Base-by-base conservation (phyloP, 2,329 filamentous ascomycete genomes). In the Epichloe scottii region DNA sequence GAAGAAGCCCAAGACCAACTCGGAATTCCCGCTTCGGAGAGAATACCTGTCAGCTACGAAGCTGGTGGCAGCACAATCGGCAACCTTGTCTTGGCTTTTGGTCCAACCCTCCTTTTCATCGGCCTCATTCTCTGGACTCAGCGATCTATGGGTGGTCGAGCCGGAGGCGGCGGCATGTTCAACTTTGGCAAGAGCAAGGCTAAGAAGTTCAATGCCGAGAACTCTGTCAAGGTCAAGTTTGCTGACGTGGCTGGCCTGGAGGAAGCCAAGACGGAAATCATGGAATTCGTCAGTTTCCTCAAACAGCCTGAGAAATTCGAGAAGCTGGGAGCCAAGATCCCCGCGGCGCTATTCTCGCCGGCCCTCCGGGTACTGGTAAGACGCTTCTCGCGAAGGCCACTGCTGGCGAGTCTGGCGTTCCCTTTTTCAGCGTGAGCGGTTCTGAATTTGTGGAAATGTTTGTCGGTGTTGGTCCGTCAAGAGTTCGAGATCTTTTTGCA, bases 401-500 rank as follows among this genome's bases (percentile, higher is more conserved):
- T 10, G 93, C 93, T 48, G 93, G 93, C 65, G 93, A 98, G 72
- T 96, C 93, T 26, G 85, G 87, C 42, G 93, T 98, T 34, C 93
- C 93, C 0, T 98, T 98, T 77, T 98, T 90, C 78, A 95, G 88
- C 62, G 93, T 98, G 60, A 96, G 89, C 67, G 93, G 93, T 65
- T 98, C 93, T 46, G 93, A 98, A 67, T 98, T 98, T 64, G 91
- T 98, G 34, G 93, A 98, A 71, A 98, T 98, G 91, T 98, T 98
- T 65, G 93, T 98, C 48, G 93, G 93, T 80, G 93, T 98, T 54
- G 93, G 93, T 68, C 88, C 93, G 19, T 97, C 91, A 33, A 82
- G 93, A 69, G 93, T 98, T 48, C 83, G 93, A 60, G 93, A 98
- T 68, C 73, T 98, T 49, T 98, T 98, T 63, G 84, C 89, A 52